Evolutionary conservation across 805 yeast species (phyloP).

Genomic region (Yamadazyma scolyti): DNA sequence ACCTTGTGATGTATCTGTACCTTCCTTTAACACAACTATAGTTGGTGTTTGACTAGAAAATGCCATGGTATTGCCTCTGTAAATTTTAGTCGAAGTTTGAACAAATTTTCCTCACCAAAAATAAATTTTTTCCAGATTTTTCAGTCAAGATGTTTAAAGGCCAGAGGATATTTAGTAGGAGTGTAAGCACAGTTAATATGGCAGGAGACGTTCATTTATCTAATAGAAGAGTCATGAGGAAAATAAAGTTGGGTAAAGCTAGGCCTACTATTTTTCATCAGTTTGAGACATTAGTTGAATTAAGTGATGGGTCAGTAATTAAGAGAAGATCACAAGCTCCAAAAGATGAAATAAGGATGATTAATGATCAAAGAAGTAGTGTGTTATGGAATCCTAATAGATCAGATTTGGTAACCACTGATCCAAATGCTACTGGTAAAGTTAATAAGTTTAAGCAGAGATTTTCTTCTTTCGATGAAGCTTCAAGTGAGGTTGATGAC

Average conservation of each 20-base stretch:
- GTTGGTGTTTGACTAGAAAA: conserved; percentile 95
- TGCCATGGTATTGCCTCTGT: too few relatives aligned
- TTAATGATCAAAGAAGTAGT: conserved; percentile 84
- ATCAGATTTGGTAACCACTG: conserved; percentile 68
- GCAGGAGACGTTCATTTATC: conserved; percentile 41
- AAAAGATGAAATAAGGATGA: conserved; percentile 76
- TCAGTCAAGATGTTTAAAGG: conserved; percentile 5
- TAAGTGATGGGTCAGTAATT: conserved; percentile 91
- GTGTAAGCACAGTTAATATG: conserved; percentile 16
- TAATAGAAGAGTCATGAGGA: conserved; percentile 59
- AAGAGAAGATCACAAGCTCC: conserved; percentile 84
- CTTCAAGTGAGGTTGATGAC: conserved; percentile 13
- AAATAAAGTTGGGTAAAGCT: conserved; percentile 75
- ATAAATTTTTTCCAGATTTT: conserved; percentile 3
- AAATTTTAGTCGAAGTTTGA: too few relatives aligned
- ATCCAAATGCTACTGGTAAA: conserved; percentile 82
- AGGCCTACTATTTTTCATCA: conserved; percentile 92
- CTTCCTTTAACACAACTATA: conserved; percentile 96
- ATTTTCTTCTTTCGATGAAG: conserved; percentile 41
- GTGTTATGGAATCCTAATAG: conserved; percentile 88
- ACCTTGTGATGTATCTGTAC: conserved; percentile 97
- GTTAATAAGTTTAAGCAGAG: conserved; percentile 70
- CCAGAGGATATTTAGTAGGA: too few relatives aligned
- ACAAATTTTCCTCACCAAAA: conserved; percentile 3
- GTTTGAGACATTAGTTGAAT: conserved; percentile 84